Conservation (phyloP, 108 stramenopile genomes). For the Conticribra weissflogii region DNA sequence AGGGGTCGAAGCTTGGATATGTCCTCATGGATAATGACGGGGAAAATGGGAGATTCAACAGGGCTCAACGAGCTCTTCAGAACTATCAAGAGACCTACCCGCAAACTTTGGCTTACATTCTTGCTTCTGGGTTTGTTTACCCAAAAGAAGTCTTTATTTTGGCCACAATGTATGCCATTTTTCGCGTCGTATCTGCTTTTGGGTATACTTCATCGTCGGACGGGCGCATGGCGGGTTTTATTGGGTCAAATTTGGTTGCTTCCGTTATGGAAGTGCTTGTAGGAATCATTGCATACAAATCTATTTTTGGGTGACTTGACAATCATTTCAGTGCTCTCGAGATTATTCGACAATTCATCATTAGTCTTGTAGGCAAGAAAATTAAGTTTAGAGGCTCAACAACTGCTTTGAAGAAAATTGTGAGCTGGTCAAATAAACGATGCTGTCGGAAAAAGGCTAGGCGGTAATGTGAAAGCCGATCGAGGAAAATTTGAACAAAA, state of each 20-base stretch:
- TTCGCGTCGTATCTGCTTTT: not conserved
- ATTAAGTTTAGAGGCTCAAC: too few species aligned
- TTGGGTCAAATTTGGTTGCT: not conserved
- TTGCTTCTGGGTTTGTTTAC: conserved; percentile 24
- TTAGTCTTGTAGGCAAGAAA: too few species aligned
- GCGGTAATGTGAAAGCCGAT: too few species aligned
- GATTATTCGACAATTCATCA: too few species aligned
- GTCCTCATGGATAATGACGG: conserved; percentile 34
- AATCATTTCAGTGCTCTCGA: too few species aligned
- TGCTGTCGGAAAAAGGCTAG: too few species aligned
- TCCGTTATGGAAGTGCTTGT: not conserved
- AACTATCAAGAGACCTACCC: conserved; percentile 36
- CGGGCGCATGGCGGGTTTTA: conserved; percentile 10
- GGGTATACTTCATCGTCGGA: conserved; percentile 1
- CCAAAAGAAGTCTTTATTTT: conserved; percentile 16
- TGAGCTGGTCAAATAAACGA: too few species aligned
- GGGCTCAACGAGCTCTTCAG: conserved; percentile 26
- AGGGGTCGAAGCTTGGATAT: conserved; percentile 29
- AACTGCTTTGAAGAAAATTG: too few species aligned
- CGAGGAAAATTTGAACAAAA: too few species aligned
- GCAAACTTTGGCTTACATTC: not conserved
- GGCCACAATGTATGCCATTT: not conserved
- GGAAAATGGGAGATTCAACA: conserved; percentile 22
- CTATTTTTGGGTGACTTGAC: too few species aligned
- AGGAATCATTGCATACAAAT: conserved; percentile 10